phyloP scores from a whole-genome alignment of 768 basidiomycete genomes.

The Suillus tomentosus region DNA sequence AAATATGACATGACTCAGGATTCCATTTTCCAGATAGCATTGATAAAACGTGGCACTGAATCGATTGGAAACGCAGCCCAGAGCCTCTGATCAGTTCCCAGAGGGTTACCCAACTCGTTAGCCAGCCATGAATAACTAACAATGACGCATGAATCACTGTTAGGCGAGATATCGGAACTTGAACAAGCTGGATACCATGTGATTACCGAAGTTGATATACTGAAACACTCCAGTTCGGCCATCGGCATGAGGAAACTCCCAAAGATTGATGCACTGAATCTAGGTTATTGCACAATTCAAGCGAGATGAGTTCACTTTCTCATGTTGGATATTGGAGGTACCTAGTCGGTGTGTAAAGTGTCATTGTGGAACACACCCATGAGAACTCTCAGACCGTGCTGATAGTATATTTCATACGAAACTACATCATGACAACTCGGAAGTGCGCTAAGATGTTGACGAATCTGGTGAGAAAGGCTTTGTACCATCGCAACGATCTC shows the following conservation, averaged over 20 bases:
- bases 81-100: slow-evolving; percentile 66
- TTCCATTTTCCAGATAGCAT: background rate
- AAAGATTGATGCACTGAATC: background rate
- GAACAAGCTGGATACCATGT: background rate
- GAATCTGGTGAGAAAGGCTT: background rate
- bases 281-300: background rate
- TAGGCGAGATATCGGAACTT: background rate
- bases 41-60: slow-evolving; percentile 48
- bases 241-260: background rate
- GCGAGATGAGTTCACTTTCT: slow-evolving; percentile 2
- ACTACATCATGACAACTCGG: background rate
- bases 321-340: background rate
- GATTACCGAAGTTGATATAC: background rate
- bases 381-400: slow-evolving; percentile 4
- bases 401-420: background rate
- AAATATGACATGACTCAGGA: background rate
- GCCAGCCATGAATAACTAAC: background rate
- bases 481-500: no score
- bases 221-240: background rate
- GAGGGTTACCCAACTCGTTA: background rate
- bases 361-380: background rate
- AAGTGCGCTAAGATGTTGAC: background rate
- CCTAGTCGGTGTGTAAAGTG: background rate
- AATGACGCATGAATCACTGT: background rate
- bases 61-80: slow-evolving; percentile 89